Percentiles rank a stretch among this genome's conserved stretches.
phyloP scores from a whole-genome alignment of 164 flowering plant species.

The Nelumbo lutea region DNA sequence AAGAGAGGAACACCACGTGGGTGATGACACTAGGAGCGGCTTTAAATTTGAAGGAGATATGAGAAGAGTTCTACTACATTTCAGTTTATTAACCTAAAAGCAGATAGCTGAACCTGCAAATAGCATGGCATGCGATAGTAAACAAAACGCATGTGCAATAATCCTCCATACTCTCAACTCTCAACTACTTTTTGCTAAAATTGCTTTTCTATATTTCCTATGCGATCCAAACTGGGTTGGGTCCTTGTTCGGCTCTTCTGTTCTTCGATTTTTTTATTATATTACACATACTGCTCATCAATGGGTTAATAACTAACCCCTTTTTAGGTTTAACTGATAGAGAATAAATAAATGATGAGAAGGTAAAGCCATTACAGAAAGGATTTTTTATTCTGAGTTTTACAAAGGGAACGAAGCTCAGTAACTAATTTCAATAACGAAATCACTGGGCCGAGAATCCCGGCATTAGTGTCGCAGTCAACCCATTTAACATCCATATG shows the following conservation, averaged over 20 bases:
- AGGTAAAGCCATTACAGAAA: no score
- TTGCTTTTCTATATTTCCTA: no score
- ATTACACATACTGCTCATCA: no score
- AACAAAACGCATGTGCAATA: background rate
- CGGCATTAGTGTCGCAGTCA: conserved; percentile 16
- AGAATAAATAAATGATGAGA: no score
- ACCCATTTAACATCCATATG: background rate
- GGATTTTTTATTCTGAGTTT: no score
- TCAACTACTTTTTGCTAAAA: no score
- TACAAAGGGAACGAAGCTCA: background rate
- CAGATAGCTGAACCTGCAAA: background rate
- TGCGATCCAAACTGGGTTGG: no score
- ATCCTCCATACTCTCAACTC: no score
- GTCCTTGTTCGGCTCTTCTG: no score
- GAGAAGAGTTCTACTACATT: background rate
- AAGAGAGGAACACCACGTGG: conserved; percentile 6
- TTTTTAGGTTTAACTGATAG: no score
- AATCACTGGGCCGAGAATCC: conserved; percentile 19
- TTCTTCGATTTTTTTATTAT: no score
- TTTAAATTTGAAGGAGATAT: background rate
- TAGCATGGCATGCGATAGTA: background rate
- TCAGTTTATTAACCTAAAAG: background rate
- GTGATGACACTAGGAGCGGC: background rate
- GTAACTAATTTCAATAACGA: conserved; percentile 8
- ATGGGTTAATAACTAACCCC: no score